Evolutionary conservation across 352 stramenopile genomes (phyloP), one percentile per base, ranked within the genome.

Genomic region (Plasmopara viticola): DNA sequence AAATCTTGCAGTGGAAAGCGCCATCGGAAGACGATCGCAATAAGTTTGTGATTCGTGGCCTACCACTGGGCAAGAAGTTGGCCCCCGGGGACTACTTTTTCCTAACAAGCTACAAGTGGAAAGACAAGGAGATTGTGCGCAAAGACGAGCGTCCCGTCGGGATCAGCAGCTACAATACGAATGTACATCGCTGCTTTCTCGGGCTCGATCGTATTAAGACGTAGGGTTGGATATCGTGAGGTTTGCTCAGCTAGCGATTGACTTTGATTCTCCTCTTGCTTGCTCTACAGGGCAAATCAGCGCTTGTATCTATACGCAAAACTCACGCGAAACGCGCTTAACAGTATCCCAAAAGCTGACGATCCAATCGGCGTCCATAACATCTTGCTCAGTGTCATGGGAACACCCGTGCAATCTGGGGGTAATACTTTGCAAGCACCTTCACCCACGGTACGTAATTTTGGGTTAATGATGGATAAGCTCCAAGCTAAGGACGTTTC

Each of bases 1-100:
- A 84, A 49, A 81, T 91, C 61, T 63, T 94, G 53, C 84, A 94
- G 58, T 94, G 84, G 84, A 92, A 90, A 51, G 78, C 79, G 9
- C 78, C 80, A 17, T 72, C 81, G 1, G 78, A 90, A n/a, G 84
- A 91, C 47, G 84, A 94, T 17, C 73, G 84, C 25, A 88, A 78
- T 68, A 90, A 91, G 48, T 94, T 92, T 56, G 84, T 94, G 35
- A 66, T 94, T n/a, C 72, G 84, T 28, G 84, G 84, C 0, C 58
- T 94, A 10, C 77, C 80, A 31, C 60, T 92, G 15, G 84, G 84
- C 6, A 72, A 84, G 8, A 89, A 78, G 35, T 44, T 94, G 31
- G 68, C 75, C 1, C 74, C 83, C 0, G 84, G 84, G 0, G 84
- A 94, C 54, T 91, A 91, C 47, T 94, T 92, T 57, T 94, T 94